Evolutionary conservation across 371 early-diverging fungal species (phyloP).

Genomic region (Mortierella sp.): DNA sequence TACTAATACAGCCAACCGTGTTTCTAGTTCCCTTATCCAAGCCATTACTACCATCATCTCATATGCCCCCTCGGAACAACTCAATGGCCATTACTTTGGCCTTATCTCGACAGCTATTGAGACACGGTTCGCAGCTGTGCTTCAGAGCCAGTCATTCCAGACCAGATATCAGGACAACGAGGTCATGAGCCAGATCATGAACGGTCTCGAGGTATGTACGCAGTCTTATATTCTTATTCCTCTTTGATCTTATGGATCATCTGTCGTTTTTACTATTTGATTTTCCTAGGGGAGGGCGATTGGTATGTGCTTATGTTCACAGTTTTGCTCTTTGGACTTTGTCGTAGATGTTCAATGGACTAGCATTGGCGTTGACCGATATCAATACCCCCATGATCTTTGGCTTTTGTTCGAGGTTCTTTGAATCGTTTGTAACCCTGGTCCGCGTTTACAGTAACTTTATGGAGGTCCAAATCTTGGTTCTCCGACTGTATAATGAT

Average conservation of each 20-base stretch:
- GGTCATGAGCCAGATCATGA: conserved; percentile 69
- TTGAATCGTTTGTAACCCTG: conserved; percentile 72
- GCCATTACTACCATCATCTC: conserved; percentile 74
- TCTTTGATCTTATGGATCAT: background rate
- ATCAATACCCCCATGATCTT: conserved; percentile 72
- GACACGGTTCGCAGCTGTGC: conserved; percentile 63
- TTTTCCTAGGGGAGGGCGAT: too few relatives aligned
- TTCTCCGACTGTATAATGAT: conserved; percentile 70
- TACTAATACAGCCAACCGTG: background rate
- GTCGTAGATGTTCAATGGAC: conserved; percentile 77
- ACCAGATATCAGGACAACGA: conserved; percentile 67
- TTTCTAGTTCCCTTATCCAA: conserved; percentile 72
- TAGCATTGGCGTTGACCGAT: conserved; percentile 77
- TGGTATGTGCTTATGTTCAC: too few relatives aligned
- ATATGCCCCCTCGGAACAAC: conserved; percentile 61
- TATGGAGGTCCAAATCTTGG: conserved; percentile 72
- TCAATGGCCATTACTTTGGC: conserved; percentile 65
- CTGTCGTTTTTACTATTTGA: too few relatives aligned
- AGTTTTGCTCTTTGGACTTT: background rate
- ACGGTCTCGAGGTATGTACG: conserved; percentile 71
- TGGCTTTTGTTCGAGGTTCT: conserved; percentile 66
- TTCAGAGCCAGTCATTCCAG: conserved; percentile 70
- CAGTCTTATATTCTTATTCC: too few relatives aligned
- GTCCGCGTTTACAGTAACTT: conserved; percentile 73
- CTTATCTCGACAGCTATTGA: conserved; percentile 71